Evolutionary conservation across 495 filamentous ascomycete genomes (phyloP), one percentile per base, ranked within the genome.

Genomic region (Penicillium parvum): DNA sequence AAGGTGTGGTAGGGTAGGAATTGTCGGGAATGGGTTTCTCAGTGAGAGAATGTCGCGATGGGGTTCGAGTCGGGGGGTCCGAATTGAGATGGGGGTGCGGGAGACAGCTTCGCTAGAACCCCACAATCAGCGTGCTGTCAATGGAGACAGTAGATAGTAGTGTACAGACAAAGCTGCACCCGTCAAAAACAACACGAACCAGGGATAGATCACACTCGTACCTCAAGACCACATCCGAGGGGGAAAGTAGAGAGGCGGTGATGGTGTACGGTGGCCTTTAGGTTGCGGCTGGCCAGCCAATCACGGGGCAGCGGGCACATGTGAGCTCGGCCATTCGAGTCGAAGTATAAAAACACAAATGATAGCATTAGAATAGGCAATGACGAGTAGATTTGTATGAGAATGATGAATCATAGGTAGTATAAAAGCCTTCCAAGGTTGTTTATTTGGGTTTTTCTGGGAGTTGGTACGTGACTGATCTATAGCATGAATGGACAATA

Each of bases 251-350:
- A 47, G 55, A 53, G 55, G 48, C 53, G 61, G 60, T 58, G 58
- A 61, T 60, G 61, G 47, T 17, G 23, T 32, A 65, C 56, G 62
- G 66, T 68, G 64, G 64, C 66, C 66, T 68, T 66, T 58, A 55
- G 51, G 47, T 52, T 63, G 65, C 39, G 58, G 55, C 47, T 32
- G 53, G 17, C 43, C 52, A 53, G 50, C 64, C 66, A 69, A 69
- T 69, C 64, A 69, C 41, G 49, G 46, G 30, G 36, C 45, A 21
- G 40, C 40, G 9, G 40, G 7, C 29, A 42, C 53, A 57, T 55
- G 43, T 47, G 52, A 55, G 43, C 39, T 40, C 33, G 42, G 30
- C 18, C 29, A 32, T 3, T 30, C 12, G 7, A 30, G 1, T 15
- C n/a, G 28, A 30, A 14, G 28, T 30, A 30, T 30, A 30, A n/a